A percentile compares a stretch with the other conserved stretches of the same genome.
Conservation (phyloP, 345 rosid genomes). For the Physaria fendleri region DNA sequence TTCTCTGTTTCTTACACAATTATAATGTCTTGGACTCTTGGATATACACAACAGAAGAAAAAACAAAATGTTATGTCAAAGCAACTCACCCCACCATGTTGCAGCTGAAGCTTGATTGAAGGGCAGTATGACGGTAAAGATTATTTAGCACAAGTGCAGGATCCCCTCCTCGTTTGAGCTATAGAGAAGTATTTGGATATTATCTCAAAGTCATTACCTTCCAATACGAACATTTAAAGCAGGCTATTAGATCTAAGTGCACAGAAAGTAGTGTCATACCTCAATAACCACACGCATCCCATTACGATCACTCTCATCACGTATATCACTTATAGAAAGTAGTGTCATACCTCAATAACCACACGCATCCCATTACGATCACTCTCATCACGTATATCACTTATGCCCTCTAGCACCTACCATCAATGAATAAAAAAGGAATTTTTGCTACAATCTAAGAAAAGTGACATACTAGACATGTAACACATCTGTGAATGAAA, state of each 20-base stretch:
- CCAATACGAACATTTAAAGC: background rate
- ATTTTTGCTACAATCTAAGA: background rate
- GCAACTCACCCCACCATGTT: constrained; percentile 89
- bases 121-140: constrained; percentile 82
- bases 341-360: constrained; percentile 70
- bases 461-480: background rate
- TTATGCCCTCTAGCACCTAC: constrained; percentile 66
- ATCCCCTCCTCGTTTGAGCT: constrained; percentile 90
- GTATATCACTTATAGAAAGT: constrained; percentile 44
- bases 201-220: constrained; percentile 1
- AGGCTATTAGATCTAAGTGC: background rate
- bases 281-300: constrained; percentile 96
- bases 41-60: background rate
- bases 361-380: constrained; percentile 93
- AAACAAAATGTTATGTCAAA: constrained; percentile 9
- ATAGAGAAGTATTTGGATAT: constrained; percentile 10
- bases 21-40: background rate
- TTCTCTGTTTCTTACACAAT: background rate
- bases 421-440: background rate
- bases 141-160: constrained; percentile 74
- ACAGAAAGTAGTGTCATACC: constrained; percentile 37
- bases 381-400: constrained; percentile 96
- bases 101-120: constrained; percentile 94
- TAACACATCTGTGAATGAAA: background rate
- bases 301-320: constrained; percentile 93